phyloP scores from a whole-genome alignment of 495 filamentous ascomycete species.

The Daldinia vernicosa region DNA sequence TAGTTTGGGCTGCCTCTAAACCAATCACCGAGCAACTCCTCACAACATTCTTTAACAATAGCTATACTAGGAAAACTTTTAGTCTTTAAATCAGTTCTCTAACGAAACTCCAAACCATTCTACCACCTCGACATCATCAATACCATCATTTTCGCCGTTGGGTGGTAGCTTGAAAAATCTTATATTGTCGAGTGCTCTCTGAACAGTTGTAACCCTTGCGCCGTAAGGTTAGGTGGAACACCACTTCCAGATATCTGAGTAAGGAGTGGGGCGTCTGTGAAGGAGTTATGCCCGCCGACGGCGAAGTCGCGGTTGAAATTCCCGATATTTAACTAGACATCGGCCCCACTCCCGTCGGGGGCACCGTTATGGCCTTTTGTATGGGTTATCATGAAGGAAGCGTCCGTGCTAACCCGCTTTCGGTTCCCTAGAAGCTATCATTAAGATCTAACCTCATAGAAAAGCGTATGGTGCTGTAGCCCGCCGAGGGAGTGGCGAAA shows the following conservation, averaged over 20 bases:
- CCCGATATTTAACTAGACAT: background rate
- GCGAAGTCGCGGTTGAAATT: background rate
- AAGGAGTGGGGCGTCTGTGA: too few species aligned
- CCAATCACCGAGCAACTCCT: too few species aligned
- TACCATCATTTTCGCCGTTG: background rate
- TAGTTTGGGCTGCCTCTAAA: too few species aligned
- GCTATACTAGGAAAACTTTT: too few species aligned
- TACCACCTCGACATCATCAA: background rate
- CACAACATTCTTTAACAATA: too few species aligned
- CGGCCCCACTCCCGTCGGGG: background rate
- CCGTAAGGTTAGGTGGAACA: background rate
- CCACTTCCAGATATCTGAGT: background rate
- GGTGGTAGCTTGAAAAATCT: background rate
- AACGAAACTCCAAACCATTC: background rate
- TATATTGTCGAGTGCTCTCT: background rate
- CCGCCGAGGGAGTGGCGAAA: conserved; percentile 65
- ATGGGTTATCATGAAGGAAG: background rate
- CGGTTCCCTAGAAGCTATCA: background rate
- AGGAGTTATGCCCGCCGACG: background rate
- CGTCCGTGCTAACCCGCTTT: background rate
- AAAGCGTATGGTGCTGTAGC: too few species aligned
- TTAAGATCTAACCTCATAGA: conserved; percentile 48
- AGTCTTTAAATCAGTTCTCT: background rate
- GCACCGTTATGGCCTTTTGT: background rate
- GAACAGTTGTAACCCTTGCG: background rate